phyloP scores from a whole-genome alignment of 1,139 yeast genomes.

The Magnusiomyces suaveolens region DNA sequence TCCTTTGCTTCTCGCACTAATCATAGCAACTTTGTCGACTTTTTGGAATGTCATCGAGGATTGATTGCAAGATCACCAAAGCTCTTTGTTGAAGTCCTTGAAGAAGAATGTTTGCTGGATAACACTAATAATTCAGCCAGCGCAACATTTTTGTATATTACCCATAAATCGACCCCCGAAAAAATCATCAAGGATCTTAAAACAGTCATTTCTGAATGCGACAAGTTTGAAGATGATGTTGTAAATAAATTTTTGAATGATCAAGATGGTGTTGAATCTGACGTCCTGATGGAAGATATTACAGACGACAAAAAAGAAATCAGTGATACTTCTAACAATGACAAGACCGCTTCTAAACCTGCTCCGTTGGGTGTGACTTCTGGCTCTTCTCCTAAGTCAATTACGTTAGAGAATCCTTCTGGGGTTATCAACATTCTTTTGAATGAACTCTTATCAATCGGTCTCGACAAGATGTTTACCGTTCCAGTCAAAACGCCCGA shows the following conservation, averaged over 20 bases:
- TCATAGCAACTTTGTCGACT: conserved; percentile 38
- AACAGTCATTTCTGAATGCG: not conserved
- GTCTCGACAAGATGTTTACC: conserved; percentile 25
- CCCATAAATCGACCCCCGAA: not conserved
- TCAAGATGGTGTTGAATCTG: conserved; percentile 11
- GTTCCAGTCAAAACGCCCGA: conserved; percentile 21
- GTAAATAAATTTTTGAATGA: not conserved
- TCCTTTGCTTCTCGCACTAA: conserved; percentile 33
- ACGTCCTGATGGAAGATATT: conserved; percentile 15
- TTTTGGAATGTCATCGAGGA: conserved; percentile 48
- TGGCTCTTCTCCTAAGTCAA: conserved; percentile 3
- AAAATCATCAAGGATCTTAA: not conserved
- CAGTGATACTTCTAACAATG: not conserved
- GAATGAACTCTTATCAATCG: conserved; percentile 49
- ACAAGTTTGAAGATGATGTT: not conserved
- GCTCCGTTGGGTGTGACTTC: not conserved
- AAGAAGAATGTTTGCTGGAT: conserved; percentile 30
- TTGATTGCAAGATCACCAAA: conserved; percentile 52
- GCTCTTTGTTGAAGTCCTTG: conserved; percentile 44
- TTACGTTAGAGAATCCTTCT: conserved; percentile 31
- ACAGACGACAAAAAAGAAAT: not conserved
- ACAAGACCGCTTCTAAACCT: not conserved
- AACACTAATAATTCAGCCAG: conserved; percentile 20
- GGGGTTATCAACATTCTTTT: conserved; percentile 57
- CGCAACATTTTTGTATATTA: not conserved